phyloP scores from a whole-genome alignment of 1,284 basidiomycete genomes.

The Cryptococcus jaspeensis region DNA sequence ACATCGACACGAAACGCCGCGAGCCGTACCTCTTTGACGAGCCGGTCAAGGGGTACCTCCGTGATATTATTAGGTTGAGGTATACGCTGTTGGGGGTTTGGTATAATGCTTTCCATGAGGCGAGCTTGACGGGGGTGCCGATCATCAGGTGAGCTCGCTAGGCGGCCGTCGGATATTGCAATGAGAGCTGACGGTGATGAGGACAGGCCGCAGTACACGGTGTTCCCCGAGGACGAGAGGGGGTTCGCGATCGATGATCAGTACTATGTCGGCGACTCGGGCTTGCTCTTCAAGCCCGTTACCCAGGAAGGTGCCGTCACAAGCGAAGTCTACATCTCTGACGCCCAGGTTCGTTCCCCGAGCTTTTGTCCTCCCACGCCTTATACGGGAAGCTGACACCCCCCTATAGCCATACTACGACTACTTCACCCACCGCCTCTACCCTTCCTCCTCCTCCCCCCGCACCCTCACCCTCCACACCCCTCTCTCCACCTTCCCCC shows the following conservation, averaged over 20 bases:
- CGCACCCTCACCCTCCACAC: constrained; percentile 72
- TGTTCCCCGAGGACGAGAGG: constrained; percentile 80
- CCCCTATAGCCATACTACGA: constrained; percentile 80
- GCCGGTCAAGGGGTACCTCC: constrained; percentile 77
- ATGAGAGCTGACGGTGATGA: neutral
- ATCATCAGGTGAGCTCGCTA: constrained; percentile 63
- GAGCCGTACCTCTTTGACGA: constrained; percentile 93
- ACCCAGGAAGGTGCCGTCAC: constrained; percentile 70
- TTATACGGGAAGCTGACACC: neutral
- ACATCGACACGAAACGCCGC: constrained; percentile 95
- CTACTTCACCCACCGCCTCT: constrained; percentile 72
- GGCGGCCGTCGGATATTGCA: neutral
- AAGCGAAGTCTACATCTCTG: constrained; percentile 78
- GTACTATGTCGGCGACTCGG: constrained; percentile 85
- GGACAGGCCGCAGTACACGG: constrained; percentile 84
- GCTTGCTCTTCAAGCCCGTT: constrained; percentile 89
- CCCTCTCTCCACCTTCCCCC: constrained; percentile 73
- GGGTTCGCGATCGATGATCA: constrained; percentile 93
- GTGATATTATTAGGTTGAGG: constrained; percentile 75
- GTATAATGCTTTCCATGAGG: constrained; percentile 94
- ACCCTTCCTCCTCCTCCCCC: constrained; percentile 64
- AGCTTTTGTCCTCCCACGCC: neutral
- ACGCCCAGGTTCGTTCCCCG: constrained; percentile 66
- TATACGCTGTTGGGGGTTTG: constrained; percentile 89
- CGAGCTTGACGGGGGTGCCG: constrained; percentile 73